These are phyloP conservation scores for Tagetes patula DNA, from an alignment of 129 eudicot genomes.

Conservation along the genomic window DNA sequence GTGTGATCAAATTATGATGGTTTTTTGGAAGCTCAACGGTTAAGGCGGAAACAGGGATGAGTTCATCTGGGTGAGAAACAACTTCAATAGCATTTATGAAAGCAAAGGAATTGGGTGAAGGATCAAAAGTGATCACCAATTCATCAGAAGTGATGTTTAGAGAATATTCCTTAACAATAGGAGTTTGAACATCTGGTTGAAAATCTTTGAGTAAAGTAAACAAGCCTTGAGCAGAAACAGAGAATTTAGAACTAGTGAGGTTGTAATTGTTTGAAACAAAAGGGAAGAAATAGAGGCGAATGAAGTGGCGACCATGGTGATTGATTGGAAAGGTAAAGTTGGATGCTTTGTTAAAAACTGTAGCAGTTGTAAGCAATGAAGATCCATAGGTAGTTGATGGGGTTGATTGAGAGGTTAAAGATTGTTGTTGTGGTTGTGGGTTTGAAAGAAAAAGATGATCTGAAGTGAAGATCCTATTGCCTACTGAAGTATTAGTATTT, in stretches of 20 bases:
- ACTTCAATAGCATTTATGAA: slow-evolving; percentile 58
- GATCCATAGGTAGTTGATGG: slow-evolving; percentile 31
- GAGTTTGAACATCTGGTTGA: slow-evolving; percentile 34
- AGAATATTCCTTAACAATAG: slow-evolving; percentile 56
- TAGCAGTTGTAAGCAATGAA: slow-evolving; percentile 53
- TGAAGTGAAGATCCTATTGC: slow-evolving; percentile 43
- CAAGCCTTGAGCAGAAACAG: slow-evolving; percentile 47
- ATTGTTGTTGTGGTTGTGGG: slow-evolving; percentile 35
- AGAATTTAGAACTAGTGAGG: slow-evolving; percentile 48
- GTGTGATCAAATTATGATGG: slow-evolving; percentile 29
- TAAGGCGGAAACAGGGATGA: slow-evolving; percentile 42
- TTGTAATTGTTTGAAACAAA: slow-evolving; percentile 30
- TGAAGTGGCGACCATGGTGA: slow-evolving; percentile 56
- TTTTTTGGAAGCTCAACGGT: slow-evolving; percentile 27
- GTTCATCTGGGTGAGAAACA: slow-evolving; percentile 61
- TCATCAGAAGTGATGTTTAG: slow-evolving; percentile 44
- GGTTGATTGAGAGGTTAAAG: slow-evolving; percentile 30
- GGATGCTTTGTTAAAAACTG: slow-evolving; percentile 40
- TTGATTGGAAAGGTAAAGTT: slow-evolving; percentile 52
- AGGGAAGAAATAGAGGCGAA: slow-evolving; percentile 65
- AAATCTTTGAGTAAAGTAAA: slow-evolving; percentile 50
- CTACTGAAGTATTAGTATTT: slow-evolving; percentile 45
- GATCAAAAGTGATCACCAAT: slow-evolving; percentile 50
- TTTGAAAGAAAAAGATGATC: slow-evolving; percentile 44
- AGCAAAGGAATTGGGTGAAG: slow-evolving; percentile 48